Evolutionary conservation across 306 rosid species (phyloP).

Genomic region (Vigna mungo): DNA sequence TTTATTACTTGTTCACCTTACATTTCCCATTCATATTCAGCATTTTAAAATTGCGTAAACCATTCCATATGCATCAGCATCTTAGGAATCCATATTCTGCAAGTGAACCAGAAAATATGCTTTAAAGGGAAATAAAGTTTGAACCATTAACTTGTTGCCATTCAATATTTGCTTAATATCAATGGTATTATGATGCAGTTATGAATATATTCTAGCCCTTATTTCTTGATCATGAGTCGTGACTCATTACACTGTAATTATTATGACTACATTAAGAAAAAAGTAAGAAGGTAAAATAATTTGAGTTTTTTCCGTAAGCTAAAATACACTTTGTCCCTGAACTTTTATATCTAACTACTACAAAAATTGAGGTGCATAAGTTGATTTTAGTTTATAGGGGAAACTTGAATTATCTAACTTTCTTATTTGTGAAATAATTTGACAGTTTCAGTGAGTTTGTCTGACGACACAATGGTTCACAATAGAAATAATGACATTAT

Average conservation of each 20-base stretch:
- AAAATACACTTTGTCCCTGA: background rate
- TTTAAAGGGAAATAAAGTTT: constrained; percentile 25
- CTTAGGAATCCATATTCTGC: no score
- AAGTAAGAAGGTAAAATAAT: background rate
- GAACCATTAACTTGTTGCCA: background rate
- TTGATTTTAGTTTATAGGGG: background rate
- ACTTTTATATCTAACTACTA: no score
- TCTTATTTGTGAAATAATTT: background rate
- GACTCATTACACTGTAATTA: constrained; percentile 1
- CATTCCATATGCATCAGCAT: no score
- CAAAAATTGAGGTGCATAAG: no score
- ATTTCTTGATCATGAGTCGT: constrained; percentile 13
- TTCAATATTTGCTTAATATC: background rate
- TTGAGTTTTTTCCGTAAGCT: background rate
- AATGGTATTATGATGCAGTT: constrained; percentile 21
- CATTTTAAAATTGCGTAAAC: no score
- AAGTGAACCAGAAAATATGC: no score
- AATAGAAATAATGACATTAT: background rate
- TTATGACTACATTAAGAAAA: background rate
- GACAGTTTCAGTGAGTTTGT: background rate
- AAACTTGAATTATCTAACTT: background rate
- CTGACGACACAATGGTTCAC: background rate
- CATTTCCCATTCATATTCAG: no score
- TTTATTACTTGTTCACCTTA: no score
- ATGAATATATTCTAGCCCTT: background rate